Conservation (phyloP, 306 rosid species). For the Geum urbanum region DNA sequence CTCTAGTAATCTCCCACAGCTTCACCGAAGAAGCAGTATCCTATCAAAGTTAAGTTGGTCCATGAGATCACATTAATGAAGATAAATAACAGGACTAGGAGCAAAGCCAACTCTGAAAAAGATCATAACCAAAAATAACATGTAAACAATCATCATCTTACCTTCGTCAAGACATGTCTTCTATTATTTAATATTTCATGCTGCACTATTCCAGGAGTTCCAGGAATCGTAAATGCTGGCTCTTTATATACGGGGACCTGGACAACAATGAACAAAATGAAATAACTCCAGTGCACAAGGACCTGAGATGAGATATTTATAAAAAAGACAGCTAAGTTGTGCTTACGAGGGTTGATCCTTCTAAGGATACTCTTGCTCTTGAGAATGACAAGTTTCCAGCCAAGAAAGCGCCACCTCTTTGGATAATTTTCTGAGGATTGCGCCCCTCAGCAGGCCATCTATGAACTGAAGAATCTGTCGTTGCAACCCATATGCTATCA, state of each 20-base stretch:
- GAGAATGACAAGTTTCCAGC: conserved; percentile 97
- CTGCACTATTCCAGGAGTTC: conserved; percentile 85
- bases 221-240: conserved; percentile 65
- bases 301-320: conserved; percentile 5
- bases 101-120: neutral
- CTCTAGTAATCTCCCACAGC: conserved; percentile 96
- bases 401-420: conserved; percentile 80
- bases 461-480: conserved; percentile 83
- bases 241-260: conserved; percentile 92
- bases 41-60: conserved; percentile 38
- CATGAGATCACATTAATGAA: conserved; percentile 7
- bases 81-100: conserved; percentile 10
- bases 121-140: conserved; percentile 1
- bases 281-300: conserved; percentile 18
- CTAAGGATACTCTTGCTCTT: conserved; percentile 89
- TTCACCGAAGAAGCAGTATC: conserved; percentile 93
- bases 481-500: conserved; percentile 85
- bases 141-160: conserved; percentile 32
- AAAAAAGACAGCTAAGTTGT: conserved; percentile 16
- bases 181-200: conserved; percentile 92
- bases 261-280: conserved; percentile 24
- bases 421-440: conserved; percentile 79
- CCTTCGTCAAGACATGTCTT: conserved; percentile 96
- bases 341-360: conserved; percentile 91
- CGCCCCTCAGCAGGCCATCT: conserved; percentile 88